phyloP scores from a whole-genome alignment of 495 filamentous ascomycete genomes.

The Penicillium desertorum region DNA sequence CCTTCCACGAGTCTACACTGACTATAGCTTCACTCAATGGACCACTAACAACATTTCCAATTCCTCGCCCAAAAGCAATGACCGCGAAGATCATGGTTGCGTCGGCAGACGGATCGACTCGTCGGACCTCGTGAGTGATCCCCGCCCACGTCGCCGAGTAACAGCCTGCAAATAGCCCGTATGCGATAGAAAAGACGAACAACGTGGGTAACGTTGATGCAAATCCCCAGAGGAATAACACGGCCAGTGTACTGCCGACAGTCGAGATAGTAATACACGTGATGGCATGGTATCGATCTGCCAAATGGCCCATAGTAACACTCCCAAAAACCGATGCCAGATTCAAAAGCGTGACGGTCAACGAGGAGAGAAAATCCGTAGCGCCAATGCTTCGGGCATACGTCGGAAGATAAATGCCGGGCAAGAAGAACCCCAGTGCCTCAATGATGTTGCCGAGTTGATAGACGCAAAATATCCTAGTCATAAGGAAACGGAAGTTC shows the following conservation, averaged over 20 bases:
- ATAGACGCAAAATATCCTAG: constrained; percentile 48
- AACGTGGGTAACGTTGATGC: constrained; percentile 50
- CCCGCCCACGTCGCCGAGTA: constrained; percentile 59
- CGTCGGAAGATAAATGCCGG: constrained; percentile 57
- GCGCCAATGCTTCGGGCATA: constrained; percentile 51
- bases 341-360: constrained; percentile 53
- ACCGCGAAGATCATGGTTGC: constrained; percentile 55
- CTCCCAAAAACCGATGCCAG: constrained; percentile 55
- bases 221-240: constrained; percentile 67
- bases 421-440: constrained; percentile 60
- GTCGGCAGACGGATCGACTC: constrained; percentile 36
- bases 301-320: constrained; percentile 55
- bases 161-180: constrained; percentile 63
- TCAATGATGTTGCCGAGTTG: constrained; percentile 55
- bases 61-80: constrained; percentile 57
- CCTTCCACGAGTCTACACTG: constrained; percentile 20
- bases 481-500: constrained; percentile 46
- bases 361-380: constrained; percentile 12
- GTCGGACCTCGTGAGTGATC: constrained; percentile 52
- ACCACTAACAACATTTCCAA: constrained; percentile 58
- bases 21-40: constrained; percentile 60
- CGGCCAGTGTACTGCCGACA: constrained; percentile 49
- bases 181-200: constrained; percentile 58
- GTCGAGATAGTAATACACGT: constrained; percentile 56
- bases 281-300: constrained; percentile 55